A percentile compares a stretch with the other conserved stretches of the same genome.
These are phyloP conservation scores for Leersia perrieri DNA, from an alignment of 176 grass and related monocot species.

Conservation along the genomic window DNA sequence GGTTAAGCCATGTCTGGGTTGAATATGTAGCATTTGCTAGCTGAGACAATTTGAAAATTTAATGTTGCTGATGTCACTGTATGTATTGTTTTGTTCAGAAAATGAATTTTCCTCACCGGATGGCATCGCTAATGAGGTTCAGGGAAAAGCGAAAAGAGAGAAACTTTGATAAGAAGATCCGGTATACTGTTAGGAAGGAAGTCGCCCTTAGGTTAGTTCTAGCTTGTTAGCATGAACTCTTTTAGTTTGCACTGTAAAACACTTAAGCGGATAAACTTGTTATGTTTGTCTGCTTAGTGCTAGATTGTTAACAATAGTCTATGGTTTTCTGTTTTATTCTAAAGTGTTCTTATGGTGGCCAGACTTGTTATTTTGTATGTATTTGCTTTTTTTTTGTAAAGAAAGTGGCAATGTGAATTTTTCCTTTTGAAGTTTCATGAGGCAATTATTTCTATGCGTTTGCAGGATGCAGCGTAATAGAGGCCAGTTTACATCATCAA, in stretches of 20 bases:
- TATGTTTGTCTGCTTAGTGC: slow-evolving; percentile 15
- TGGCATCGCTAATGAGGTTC: slow-evolving; percentile 94
- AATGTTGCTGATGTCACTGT: neutral
- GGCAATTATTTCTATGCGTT: neutral
- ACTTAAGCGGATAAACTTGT: neutral
- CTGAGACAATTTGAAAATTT: neutral
- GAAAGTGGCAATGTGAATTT: neutral
- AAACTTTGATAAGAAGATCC: slow-evolving; percentile 96
- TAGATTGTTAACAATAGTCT: neutral
- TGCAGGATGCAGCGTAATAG: slow-evolving; percentile 96
- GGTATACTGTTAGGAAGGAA: slow-evolving; percentile 92
- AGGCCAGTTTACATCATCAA: slow-evolving; percentile 93
- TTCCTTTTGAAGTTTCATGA: neutral
- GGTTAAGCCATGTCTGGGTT: slow-evolving; percentile 33
- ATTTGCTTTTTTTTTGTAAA: neutral
- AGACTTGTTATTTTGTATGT: neutral
- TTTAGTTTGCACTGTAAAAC: neutral
- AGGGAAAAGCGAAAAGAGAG: slow-evolving; percentile 92
- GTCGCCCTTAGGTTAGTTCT: slow-evolving; percentile 79
- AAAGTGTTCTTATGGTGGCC: neutral
- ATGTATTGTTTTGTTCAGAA: slow-evolving; percentile 38
- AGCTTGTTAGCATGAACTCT: neutral
- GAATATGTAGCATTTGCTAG: neutral
- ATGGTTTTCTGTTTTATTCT: neutral
- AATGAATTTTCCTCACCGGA: slow-evolving; percentile 80